Evolutionary conservation across 2,329 filamentous ascomycete species (phyloP).

Genomic region (Boeremia lycopersici): DNA sequence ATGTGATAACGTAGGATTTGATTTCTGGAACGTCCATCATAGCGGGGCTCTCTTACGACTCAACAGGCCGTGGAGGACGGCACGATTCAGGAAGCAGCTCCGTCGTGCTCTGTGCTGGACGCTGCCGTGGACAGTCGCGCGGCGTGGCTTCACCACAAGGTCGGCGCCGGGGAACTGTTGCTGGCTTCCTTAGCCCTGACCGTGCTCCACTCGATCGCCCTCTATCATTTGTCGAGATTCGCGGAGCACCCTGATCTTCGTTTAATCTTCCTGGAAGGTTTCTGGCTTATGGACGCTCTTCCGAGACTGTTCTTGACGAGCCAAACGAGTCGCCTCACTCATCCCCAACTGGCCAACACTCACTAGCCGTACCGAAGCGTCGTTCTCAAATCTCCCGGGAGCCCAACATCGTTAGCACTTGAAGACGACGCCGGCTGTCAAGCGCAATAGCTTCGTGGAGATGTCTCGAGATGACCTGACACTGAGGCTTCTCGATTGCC

Average conservation of each 20-base stretch:
- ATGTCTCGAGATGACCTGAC: conserved; percentile 10
- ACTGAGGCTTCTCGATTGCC: conserved; percentile 10
- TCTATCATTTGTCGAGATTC: conserved; percentile 43
- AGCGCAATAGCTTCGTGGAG: not conserved
- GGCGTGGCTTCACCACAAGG: conserved; percentile 36
- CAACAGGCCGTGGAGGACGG: conserved; percentile 29
- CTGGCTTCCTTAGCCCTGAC: conserved; percentile 46
- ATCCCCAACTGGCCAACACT: conserved; percentile 4
- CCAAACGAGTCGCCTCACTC: conserved; percentile 16
- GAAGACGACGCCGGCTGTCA: conserved; percentile 4
- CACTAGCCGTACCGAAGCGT: conserved; percentile 11
- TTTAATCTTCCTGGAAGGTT: conserved; percentile 32
- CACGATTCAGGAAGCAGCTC: conserved; percentile 41
- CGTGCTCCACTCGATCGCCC: conserved; percentile 40
- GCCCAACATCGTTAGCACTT: conserved; percentile 2
- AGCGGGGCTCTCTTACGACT: conserved; percentile 32
- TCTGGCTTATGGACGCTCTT: conserved; percentile 30
- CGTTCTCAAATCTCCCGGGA: conserved; percentile 3
- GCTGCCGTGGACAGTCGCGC: conserved; percentile 30
- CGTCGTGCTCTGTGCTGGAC: conserved; percentile 30
- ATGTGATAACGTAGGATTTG: conserved; percentile 15
- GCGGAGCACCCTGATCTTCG: conserved; percentile 45
- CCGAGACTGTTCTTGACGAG: conserved; percentile 3
- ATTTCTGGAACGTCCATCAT: conserved; percentile 44
- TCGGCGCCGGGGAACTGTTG: conserved; percentile 46